Evolutionary conservation across 2,329 filamentous ascomycete genomes (phyloP).

Genomic region (Zasmidium angulare): DNA sequence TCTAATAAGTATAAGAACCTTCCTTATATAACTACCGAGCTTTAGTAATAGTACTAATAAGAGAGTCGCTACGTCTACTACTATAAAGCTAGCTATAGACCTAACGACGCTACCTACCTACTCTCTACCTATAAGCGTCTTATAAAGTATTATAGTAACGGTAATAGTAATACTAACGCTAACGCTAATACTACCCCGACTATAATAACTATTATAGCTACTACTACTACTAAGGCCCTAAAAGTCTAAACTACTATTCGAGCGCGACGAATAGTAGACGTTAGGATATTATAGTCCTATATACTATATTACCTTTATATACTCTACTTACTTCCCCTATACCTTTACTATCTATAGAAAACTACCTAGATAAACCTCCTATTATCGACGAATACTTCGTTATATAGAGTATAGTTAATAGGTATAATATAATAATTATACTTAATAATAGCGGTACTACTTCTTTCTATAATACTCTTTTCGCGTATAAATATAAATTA

Average conservation of each 20-base stretch:
- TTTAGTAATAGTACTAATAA: background rate
- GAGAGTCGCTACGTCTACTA: background rate
- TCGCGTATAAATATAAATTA: background rate
- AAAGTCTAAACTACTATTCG: background rate
- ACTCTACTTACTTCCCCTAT: background rate
- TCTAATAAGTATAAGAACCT: background rate
- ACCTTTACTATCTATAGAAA: background rate
- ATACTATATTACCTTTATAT: background rate
- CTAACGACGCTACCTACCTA: background rate
- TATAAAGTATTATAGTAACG: background rate
- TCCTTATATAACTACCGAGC: background rate
- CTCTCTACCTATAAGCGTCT: background rate
- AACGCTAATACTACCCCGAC: background rate
- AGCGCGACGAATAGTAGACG: too few relatives aligned
- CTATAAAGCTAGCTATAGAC: background rate
- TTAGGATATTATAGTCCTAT: too few relatives aligned
- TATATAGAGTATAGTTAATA: background rate
- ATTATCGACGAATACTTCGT: background rate
- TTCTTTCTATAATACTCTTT: background rate
- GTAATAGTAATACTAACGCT: background rate
- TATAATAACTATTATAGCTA: too few relatives aligned
- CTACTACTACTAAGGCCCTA: background rate
- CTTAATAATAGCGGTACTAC: background rate
- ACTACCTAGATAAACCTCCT: background rate
- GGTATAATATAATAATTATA: too few relatives aligned